Evolutionary conservation across 1,284 basidiomycete genomes (phyloP), one percentile per base, ranked within the genome.

Genomic region (Taiwanofungus camphoratus): DNA sequence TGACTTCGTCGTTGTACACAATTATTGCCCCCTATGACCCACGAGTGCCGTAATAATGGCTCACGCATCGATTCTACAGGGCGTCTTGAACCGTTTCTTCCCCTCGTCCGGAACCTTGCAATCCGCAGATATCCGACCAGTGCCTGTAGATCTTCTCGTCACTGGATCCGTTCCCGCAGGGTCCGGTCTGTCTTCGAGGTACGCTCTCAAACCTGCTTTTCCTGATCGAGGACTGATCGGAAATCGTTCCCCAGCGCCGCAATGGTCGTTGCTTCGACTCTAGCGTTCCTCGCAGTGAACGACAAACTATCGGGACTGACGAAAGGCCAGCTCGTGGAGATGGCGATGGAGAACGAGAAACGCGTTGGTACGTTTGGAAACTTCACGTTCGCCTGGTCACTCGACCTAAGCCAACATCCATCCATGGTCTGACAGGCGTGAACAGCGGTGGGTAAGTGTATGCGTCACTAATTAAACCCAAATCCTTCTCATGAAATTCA

Each of bases 321-420:
- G 32, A 86, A 92, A 59, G 82, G 83, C 15, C 71, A 79, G 29
- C 71, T 93, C 1, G 83, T 92, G 6, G 67, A 77, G 49, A 80
- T 93, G 64, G 75, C 87, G 0, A 81, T 93, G 63, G 77, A 82
- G 52, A 90, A 87, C 52, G 90, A 89, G 63, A 82, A 82, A 57
- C 82, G 83, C 35, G 87, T 93, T 39, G 91, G 84, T 67, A 59
- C 62, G 67, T 29, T 9, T 29, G 9, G 26, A n/a, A n/a, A n/a
- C n/a, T n/a, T n/a, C n/a, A n/a, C n/a, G n/a, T n/a, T n/a, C n/a
- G n/a, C n/a, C n/a, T n/a, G n/a, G n/a, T n/a, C n/a, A n/a, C n/a
- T n/a, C n/a, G n/a, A n/a, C n/a, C n/a, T n/a, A n/a, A n/a, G n/a
- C n/a, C n/a, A n/a, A n/a, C n/a, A n/a, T n/a, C n/a, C n/a, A n/a